Percentiles rank a stretch among this genome's conserved stretches.
phyloP scores from a whole-genome alignment of 768 basidiomycete genomes.

The Suillus sp. region DNA sequence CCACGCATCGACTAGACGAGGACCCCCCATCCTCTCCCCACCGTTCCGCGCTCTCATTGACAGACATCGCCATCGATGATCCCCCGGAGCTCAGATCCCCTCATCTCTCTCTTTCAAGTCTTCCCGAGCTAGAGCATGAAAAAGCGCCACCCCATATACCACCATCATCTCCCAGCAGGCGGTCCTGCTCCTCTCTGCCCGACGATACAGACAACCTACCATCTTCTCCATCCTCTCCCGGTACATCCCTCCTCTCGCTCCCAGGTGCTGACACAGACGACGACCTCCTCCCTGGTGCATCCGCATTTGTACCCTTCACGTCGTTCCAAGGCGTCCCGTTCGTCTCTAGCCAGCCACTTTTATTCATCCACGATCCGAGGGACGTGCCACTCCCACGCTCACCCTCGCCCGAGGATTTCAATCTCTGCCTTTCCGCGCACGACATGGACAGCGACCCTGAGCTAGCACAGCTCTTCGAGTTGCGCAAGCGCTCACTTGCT shows the following conservation, averaged over 20 bases:
- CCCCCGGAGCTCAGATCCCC: constrained; percentile 32
- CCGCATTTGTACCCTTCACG: constrained; percentile 5
- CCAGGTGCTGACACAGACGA: constrained; percentile 48
- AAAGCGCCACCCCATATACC: constrained; percentile 18
- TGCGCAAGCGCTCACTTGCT: constrained; percentile 40
- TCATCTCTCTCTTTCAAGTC: constrained; percentile 31
- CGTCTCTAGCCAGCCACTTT: constrained; percentile 31
- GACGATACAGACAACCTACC: constrained; percentile 31
- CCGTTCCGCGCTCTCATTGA: constrained; percentile 16
- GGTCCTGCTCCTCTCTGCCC: constrained; percentile 32
- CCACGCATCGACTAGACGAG: constrained; percentile 21
- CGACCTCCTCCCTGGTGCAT: constrained; percentile 38
- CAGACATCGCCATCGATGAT: constrained; percentile 22
- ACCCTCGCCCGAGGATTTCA: constrained; percentile 44
- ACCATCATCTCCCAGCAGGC: constrained; percentile 33
- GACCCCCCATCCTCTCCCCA: constrained; percentile 19
- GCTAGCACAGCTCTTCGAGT: constrained; percentile 40
- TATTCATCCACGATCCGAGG: constrained; percentile 46
- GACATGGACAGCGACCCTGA: constrained; percentile 41
- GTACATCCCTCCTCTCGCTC: constrained; percentile 36
- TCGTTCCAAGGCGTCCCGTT: neutral
- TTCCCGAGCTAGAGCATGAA: constrained; percentile 36
- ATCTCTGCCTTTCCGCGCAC: constrained; percentile 36
- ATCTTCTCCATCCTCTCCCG: constrained; percentile 24
- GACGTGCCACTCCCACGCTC: constrained; percentile 43